Percentiles rank a stretch among this genome's conserved stretches.
Conservation (phyloP, 192 early-diverging fungal species). For the Dissophora ornata region DNA sequence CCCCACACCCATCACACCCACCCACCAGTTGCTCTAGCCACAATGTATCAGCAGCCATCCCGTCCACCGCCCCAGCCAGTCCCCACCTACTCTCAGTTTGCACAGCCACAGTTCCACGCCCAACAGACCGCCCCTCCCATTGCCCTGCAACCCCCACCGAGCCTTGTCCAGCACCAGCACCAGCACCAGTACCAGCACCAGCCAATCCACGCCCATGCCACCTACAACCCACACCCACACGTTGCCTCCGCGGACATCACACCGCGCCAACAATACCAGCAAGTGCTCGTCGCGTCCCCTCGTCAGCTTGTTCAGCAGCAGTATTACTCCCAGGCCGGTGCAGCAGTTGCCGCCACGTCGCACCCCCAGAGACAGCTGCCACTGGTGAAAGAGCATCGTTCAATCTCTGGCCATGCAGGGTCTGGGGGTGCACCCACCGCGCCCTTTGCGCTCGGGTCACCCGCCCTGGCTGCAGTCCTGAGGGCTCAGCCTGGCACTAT, state of each 20-base stretch:
- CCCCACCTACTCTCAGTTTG: not conserved
- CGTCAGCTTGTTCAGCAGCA: not conserved
- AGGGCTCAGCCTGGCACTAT: not conserved
- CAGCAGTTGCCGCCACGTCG: not conserved
- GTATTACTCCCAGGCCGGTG: not conserved
- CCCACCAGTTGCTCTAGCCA: not conserved
- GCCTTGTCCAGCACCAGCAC: not conserved
- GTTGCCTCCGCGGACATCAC: not conserved
- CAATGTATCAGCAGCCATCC: slow-evolving; percentile 10
- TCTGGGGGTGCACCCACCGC: not conserved
- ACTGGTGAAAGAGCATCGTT: too few relatives aligned
- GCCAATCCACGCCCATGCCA: not conserved
- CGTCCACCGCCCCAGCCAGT: not conserved
- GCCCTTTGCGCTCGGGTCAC: not conserved
- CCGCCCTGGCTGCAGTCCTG: not conserved
- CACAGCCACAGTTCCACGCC: not conserved
- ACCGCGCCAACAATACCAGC: not conserved
- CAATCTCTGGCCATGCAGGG: slow-evolving; percentile 7
- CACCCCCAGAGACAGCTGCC: too few relatives aligned
- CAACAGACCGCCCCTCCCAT: not conserved
- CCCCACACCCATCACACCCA: not conserved
- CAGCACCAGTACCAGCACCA: slow-evolving; percentile 8
- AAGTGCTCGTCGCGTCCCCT: not conserved
- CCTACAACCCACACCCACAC: too few relatives aligned
- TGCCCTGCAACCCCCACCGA: not conserved